phyloP scores from a whole-genome alignment of 805 yeast genomes.

The Dipodascus albidus region DNA sequence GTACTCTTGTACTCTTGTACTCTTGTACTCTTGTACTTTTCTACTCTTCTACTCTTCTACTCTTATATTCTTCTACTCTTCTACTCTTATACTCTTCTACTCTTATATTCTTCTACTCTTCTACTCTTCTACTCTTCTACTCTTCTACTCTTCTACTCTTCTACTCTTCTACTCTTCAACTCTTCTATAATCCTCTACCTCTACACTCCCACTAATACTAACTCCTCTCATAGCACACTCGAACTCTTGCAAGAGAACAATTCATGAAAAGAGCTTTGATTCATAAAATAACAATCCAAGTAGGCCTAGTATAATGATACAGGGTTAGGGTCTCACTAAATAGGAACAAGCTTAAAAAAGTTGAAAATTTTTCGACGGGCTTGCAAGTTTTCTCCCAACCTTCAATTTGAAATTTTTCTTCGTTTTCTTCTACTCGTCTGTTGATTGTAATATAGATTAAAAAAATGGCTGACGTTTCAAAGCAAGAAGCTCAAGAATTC shows the following conservation, averaged over 20 bases:
- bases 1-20: no score
- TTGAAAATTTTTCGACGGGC: not conserved
- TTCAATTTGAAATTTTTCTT: slow-evolving; percentile 3
- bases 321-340: slow-evolving; percentile 4
- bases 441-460: not conserved
- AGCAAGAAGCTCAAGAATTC: slow-evolving; percentile 35
- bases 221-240: slow-evolving; percentile 24
- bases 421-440: not conserved
- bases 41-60: no score
- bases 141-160: no score
- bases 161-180: no score
- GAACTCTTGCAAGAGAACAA: slow-evolving; percentile 54
- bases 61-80: no score
- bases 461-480: slow-evolving; percentile 37
- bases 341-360: not conserved
- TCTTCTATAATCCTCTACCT: no score
- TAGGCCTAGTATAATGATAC: slow-evolving; percentile 7
- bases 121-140: no score
- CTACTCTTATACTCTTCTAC: no score
- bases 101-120: no score
- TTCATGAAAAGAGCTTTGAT: slow-evolving; percentile 40
- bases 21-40: no score
- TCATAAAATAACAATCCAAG: slow-evolving; percentile 26
- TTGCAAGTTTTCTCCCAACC: not conserved
- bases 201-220: no score